Evolutionary conservation across 2,329 filamentous ascomycete genomes (phyloP), one percentile per base, ranked within the genome.

Genomic region (Fusarium sp.): DNA sequence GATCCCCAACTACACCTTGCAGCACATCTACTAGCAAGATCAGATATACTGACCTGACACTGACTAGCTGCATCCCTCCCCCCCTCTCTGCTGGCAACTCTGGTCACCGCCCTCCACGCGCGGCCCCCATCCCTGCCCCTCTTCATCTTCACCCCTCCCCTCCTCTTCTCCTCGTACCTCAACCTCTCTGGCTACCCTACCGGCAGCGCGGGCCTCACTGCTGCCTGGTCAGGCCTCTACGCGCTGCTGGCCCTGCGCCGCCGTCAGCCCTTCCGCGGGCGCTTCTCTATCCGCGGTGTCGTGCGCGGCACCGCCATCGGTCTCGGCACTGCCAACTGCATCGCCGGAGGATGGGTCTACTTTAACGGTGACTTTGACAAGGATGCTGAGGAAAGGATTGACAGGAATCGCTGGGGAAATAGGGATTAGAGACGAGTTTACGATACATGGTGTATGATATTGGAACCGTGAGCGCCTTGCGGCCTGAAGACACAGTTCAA

Each of bases 131-230:
- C 80, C 12, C 78, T 88, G 4, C 85, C 87, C 37, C 82, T 89
- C 73, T 82, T 87, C 75, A 79, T 86, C 70, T 84, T 85, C 74
- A 78, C 82, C n/a, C 85, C 85, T 27, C 81, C 86, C 28, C 83
- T 89, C 34, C 78, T 88, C 60, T 88, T 89, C 78, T 82, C 84
- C 57, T 85, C 83, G 75, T 90, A 90, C 79, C 83, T 89, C 73
- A 89, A 88, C 77, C 83, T 90, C 7, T 86, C 87, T 18, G 88
- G 88, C 62, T 89, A 86, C 80, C 84, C 84, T 65, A 87, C 86
- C 54, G 87, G 88, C 75, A 83, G 83, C 60, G 88, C 87, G 3
- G 88, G 87, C 53, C 79, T 89, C 60, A 83, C 85, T 0, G 86
- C 86, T 55, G 87, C 88, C 15, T 87, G 86, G 80, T 88, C 85